These are phyloP conservation scores for Alternaria tenuissima DNA, from an alignment of 2,329 filamentous ascomycete species.

Conservation along the genomic window DNA sequence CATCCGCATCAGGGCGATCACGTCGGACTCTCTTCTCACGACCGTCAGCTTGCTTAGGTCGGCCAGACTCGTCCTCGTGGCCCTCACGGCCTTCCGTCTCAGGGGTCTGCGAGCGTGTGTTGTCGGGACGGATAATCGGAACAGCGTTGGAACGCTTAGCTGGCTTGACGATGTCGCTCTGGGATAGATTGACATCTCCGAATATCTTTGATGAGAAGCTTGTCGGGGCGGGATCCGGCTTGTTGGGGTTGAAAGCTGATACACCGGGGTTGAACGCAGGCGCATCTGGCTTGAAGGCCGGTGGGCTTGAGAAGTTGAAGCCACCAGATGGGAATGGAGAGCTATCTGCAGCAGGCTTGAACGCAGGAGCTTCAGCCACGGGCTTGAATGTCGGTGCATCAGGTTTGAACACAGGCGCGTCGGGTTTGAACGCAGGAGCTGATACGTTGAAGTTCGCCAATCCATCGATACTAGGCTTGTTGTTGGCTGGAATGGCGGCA, in stretches of 20 bases:
- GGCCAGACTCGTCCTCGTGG: constrained; percentile 67
- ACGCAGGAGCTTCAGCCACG: constrained; percentile 17
- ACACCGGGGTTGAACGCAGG: constrained; percentile 68
- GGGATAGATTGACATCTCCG: constrained; percentile 60
- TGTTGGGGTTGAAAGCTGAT: constrained; percentile 36
- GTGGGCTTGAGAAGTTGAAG: constrained; percentile 37
- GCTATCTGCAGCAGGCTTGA: constrained; percentile 24
- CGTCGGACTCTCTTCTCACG: constrained; percentile 79
- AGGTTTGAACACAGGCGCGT: constrained; percentile 80
- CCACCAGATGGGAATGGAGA: constrained; percentile 28
- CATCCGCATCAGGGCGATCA: constrained; percentile 71
- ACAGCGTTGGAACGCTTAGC: constrained; percentile 81
- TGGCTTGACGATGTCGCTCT: constrained; percentile 70
- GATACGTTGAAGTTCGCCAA: constrained; percentile 69
- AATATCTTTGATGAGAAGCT: constrained; percentile 48
- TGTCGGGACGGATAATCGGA: constrained; percentile 75
- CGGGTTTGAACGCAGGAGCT: constrained; percentile 77
- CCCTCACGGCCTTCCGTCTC: constrained; percentile 44
- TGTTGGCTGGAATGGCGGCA: constrained; percentile 55
- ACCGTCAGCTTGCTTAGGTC: constrained; percentile 68
- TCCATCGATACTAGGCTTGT: constrained; percentile 45
- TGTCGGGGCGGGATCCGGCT: constrained; percentile 31
- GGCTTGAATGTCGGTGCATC: constrained; percentile 59
- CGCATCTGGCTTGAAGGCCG: constrained; percentile 67
- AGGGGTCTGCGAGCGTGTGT: constrained; percentile 51